These are phyloP conservation scores for Clonostachys rhizophaga DNA, from an alignment of 2,329 filamentous ascomycete genomes.

Conservation along the genomic window DNA sequence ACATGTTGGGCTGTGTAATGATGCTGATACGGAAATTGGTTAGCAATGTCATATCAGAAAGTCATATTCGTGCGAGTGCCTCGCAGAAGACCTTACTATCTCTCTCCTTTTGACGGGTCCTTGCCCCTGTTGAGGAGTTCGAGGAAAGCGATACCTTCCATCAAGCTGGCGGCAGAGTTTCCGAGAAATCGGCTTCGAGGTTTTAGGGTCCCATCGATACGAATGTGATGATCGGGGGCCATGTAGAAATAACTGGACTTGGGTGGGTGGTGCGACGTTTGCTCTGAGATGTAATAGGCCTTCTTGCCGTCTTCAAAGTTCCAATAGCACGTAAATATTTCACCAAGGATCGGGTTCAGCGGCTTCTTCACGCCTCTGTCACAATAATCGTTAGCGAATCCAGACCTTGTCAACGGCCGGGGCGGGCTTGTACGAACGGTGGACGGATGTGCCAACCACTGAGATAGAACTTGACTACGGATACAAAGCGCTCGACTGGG, in stretches of 20 bases:
- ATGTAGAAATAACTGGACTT: slow-evolving; percentile 99
- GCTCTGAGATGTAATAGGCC: slow-evolving; percentile 95
- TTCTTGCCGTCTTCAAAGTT: slow-evolving; percentile 78
- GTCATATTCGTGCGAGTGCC: neutral
- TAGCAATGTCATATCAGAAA: too few species aligned
- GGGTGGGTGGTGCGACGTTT: slow-evolving; percentile 95
- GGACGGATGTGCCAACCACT: slow-evolving; percentile 99
- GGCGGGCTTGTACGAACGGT: slow-evolving; percentile 59
- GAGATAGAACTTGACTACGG: slow-evolving; percentile 96
- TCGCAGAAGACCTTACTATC: slow-evolving; percentile 65
- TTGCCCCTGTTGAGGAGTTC: slow-evolving; percentile 74
- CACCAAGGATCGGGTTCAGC: slow-evolving; percentile 91
- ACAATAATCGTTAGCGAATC: slow-evolving; percentile 11
- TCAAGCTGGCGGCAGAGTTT: slow-evolving; percentile 95
- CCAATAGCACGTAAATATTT: slow-evolving; percentile 95
- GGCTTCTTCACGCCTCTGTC: slow-evolving; percentile 94
- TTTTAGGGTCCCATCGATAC: slow-evolving; percentile 93
- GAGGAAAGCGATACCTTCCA: slow-evolving; percentile 93
- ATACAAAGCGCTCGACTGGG: slow-evolving; percentile 82
- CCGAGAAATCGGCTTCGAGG: slow-evolving; percentile 92
- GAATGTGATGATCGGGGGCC: slow-evolving; percentile 87
- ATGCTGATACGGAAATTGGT: slow-evolving; percentile 47
- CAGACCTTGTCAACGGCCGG: slow-evolving; percentile 1
- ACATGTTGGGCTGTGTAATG: slow-evolving; percentile 98
- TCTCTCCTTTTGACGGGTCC: slow-evolving; percentile 63